phyloP scores from a whole-genome alignment of 2,329 filamentous ascomycete genomes.

The Alternaria longipes region DNA sequence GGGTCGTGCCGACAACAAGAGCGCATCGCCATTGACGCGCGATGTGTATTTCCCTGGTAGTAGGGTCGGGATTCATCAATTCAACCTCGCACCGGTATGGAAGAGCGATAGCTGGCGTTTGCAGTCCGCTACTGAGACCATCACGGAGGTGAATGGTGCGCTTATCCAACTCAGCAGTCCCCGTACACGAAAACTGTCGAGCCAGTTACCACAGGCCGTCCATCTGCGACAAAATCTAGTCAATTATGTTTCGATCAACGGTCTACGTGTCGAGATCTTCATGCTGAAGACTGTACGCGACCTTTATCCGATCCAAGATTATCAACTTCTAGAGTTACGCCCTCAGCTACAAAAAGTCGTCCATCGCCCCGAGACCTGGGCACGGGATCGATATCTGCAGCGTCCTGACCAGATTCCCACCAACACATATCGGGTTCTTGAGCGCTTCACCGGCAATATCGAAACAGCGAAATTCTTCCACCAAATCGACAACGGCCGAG shows the following conservation, averaged over 20 bases:
- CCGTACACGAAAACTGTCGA: slow-evolving; percentile 7
- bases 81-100: slow-evolving; percentile 12
- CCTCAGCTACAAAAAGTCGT: slow-evolving; percentile 13
- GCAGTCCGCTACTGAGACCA: slow-evolving; percentile 16
- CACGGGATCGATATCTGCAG: slow-evolving; percentile 12
- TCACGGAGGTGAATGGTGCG: slow-evolving; percentile 22
- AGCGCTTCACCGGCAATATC: slow-evolving; percentile 23
- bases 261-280: slow-evolving; percentile 24
- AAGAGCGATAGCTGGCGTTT: slow-evolving; percentile 19
- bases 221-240: slow-evolving; percentile 16
- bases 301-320: not conserved
- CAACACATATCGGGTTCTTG: slow-evolving; percentile 14
- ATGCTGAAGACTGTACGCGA: slow-evolving; percentile 20
- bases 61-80: slow-evolving; percentile 15
- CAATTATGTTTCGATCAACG: slow-evolving; percentile 15
- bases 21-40: not conserved
- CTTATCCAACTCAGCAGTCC: slow-evolving; percentile 16
- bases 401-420: slow-evolving; percentile 12
- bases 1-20: slow-evolving; percentile 9
- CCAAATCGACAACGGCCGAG: not conserved
- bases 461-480: slow-evolving; percentile 26
- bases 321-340: not conserved
- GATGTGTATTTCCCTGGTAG: slow-evolving; percentile 28
- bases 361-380: slow-evolving; percentile 16
- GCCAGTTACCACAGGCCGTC: slow-evolving; percentile 11